Conservation (phyloP, 805 yeast species). For the Schizosaccharomyces osmophilus region DNA sequence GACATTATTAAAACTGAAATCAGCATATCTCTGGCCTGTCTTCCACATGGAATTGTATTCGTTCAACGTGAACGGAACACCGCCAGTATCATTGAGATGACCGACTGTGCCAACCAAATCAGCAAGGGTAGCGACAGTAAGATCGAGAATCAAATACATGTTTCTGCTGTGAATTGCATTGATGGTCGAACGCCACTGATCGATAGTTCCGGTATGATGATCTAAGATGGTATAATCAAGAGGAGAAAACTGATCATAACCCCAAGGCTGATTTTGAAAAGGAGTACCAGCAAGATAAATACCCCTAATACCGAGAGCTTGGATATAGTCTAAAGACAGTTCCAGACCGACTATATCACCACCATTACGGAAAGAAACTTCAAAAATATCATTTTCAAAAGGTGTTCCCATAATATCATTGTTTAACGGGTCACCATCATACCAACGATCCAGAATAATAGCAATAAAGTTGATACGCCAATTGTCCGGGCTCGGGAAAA, state of each 20-base stretch:
- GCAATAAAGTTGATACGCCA: neutral
- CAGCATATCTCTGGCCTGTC: neutral
- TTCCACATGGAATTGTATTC: conserved; percentile 1
- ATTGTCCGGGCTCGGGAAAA: neutral
- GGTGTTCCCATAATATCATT: neutral
- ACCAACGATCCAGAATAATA: conserved; percentile 1
- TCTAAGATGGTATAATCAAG: conserved; percentile 2
- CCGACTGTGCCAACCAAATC: neutral
- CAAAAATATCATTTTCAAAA: conserved; percentile 1
- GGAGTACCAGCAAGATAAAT: conserved; percentile 3
- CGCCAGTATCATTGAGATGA: neutral
- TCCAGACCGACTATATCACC: conserved; percentile 1
- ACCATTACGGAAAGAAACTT: conserved; percentile 1
- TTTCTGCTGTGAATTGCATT: neutral
- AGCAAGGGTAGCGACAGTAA: conserved; percentile 2
- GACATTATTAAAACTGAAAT: neutral
- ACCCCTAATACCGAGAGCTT: neutral
- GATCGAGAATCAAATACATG: conserved; percentile 1
- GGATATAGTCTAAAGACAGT: neutral
- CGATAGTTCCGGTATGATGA: conserved; percentile 1
- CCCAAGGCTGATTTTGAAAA: conserved; percentile 1
- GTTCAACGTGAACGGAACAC: neutral
- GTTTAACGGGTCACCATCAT: conserved; percentile 2
- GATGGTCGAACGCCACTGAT: conserved; percentile 1
- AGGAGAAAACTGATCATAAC: conserved; percentile 2